A percentile compares a stretch with the other conserved stretches of the same genome.
Evolutionary conservation across 257 asterid genomes (phyloP).

Genomic region (Solanum bulbocastanum): DNA sequence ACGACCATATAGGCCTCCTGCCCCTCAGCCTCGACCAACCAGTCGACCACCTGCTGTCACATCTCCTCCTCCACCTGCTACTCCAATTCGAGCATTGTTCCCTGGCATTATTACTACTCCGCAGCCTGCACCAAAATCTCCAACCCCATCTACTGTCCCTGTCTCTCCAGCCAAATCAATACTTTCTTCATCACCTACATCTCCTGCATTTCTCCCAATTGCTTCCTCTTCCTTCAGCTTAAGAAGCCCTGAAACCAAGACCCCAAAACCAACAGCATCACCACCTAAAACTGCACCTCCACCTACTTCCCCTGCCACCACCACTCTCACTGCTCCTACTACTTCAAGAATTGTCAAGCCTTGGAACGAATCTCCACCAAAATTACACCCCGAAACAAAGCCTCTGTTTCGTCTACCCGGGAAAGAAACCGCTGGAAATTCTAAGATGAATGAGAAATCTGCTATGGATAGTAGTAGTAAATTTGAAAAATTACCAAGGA

Average conservation of each 20-base stretch:
- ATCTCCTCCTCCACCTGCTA: neutral
- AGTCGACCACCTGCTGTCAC: neutral
- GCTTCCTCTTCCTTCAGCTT: neutral
- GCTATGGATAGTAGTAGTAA: neutral
- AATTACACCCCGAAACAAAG: conserved; percentile 18
- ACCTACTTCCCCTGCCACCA: neutral
- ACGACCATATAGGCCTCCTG: neutral
- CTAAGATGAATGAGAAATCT: conserved; percentile 12
- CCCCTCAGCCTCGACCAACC: neutral
- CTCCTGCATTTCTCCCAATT: conserved; percentile 1
- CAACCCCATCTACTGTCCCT: conserved; percentile 8
- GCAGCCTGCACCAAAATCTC: conserved; percentile 6
- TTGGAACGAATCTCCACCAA: conserved; percentile 15
- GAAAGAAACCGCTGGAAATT: neutral
- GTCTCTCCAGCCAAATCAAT: conserved; percentile 10
- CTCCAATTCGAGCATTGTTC: neutral
- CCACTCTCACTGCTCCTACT: neutral
- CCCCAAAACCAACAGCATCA: conserved; percentile 5
- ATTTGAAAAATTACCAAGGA: conserved; percentile 28
- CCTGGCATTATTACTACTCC: neutral
- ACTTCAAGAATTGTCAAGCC: conserved; percentile 26
- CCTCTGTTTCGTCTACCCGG: conserved; percentile 12
- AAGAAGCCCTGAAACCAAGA: conserved; percentile 11
- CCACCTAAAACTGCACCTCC: conserved; percentile 2
- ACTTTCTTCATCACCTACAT: neutral